Evolutionary conservation across 2,329 filamentous ascomycete species (phyloP), one percentile per base, ranked within the genome.

Genomic region (Helminthosporium solani): DNA sequence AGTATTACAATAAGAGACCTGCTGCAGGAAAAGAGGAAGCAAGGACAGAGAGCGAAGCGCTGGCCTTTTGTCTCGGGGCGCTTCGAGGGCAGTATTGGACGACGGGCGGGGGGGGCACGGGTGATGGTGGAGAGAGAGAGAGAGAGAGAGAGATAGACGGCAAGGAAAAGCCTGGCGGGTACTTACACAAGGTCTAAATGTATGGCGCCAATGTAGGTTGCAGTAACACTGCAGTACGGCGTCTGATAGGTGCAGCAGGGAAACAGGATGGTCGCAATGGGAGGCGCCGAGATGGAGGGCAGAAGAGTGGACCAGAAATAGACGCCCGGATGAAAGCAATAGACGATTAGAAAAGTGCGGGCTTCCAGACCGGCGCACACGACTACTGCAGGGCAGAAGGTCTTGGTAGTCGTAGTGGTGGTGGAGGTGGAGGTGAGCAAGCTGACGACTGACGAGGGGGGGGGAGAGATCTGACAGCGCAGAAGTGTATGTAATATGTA

Each of bases 1-100:
- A 58, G 64, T 66, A 70, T 67, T 70, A 67, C 68, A 66, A 64
- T 61, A 61, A 68, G 68, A 70, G 67, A 63, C 70, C 68, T 66
- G 68, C 68, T 71, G 64, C 65, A 63, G 64, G 58, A 64, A 63
- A 56, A 58, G 57, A 55, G 59, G 58, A 56, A 52, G 55, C 56
- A 57, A 42, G 38, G 21, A 46, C 43, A 25, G 58, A 51, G 60
- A 58, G 63, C 63, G 66, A 67, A 63, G 63, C 61, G 64, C 64
- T 63, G 60, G 61, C 60, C 63, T 73, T 72, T 70, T 70, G 68
- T 66, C 63, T 57, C 54, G 52, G n/a, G 63, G 70, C 68, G 69
- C 67, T 70, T 71, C 49, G 64, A 62, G 49, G 47, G 52, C 54
- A 52, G 46, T 38, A 23, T 21, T 16, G 20, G 16, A 38, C 16